Conservation (phyloP, 345 rosid species). For the Boechera stricta region DNA sequence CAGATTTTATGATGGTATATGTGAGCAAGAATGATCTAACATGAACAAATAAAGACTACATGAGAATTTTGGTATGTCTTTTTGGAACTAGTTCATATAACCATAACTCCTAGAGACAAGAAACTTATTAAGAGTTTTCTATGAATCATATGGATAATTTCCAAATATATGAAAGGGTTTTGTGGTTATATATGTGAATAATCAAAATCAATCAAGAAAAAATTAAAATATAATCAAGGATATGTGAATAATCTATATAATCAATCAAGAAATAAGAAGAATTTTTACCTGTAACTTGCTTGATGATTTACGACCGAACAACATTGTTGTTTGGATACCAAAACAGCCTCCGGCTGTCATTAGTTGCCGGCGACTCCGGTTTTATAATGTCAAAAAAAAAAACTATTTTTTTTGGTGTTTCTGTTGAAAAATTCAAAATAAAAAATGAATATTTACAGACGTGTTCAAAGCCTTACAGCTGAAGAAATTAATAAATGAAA, state of each 20-base stretch:
- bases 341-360: conserved; percentile 53
- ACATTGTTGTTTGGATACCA: conserved; percentile 53
- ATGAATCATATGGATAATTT: conserved; percentile 3
- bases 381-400: conserved; percentile 37
- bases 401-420: conserved; percentile 3
- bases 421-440: conserved; percentile 36
- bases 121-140: conserved; percentile 4
- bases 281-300: conserved; percentile 53
- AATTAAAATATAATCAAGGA: background rate
- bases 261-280: conserved; percentile 23
- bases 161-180: conserved; percentile 4
- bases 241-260: background rate
- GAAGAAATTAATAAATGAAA: conserved; percentile 22
- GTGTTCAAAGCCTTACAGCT: conserved; percentile 43
- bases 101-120: conserved; percentile 19
- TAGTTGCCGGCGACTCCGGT: conserved; percentile 31
- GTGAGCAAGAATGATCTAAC: background rate
- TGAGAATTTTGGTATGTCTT: conserved; percentile 6
- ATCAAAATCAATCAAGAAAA: conserved; percentile 30
- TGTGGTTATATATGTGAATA: conserved; percentile 5
- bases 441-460: conserved; percentile 24
- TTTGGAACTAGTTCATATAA: conserved; percentile 6
- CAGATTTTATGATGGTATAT: background rate
- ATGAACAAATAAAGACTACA: conserved; percentile 2
- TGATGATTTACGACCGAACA: conserved; percentile 52